Evolutionary conservation across 1,284 basidiomycete genomes (phyloP).

Genomic region (Fomitiporia mediterranea): DNA sequence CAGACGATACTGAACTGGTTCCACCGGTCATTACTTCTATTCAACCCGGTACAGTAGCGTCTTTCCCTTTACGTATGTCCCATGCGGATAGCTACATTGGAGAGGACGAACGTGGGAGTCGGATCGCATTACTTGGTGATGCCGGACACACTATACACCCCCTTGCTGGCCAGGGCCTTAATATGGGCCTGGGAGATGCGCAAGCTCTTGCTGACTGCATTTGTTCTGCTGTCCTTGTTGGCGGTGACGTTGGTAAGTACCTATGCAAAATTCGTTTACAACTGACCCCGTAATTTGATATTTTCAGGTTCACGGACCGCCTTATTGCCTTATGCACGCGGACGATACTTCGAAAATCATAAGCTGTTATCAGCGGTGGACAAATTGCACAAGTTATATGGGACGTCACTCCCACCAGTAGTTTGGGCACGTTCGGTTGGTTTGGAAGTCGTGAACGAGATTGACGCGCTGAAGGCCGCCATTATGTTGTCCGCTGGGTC

Average conservation of each 20-base stretch:
- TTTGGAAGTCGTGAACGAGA: constrained; percentile 87
- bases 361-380: constrained; percentile 79
- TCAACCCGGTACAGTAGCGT: constrained; percentile 76
- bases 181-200: constrained; percentile 88
- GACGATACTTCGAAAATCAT: constrained; percentile 84
- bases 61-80: constrained; percentile 85
- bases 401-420: constrained; percentile 57
- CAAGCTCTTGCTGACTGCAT: constrained; percentile 65
- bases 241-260: constrained; percentile 72
- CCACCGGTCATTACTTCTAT: constrained; percentile 76
- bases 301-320: constrained; percentile 64
- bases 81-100: constrained; percentile 90
- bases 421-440: constrained; percentile 87
- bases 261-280: background rate
- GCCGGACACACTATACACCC: constrained; percentile 96
- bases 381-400: constrained; percentile 85
- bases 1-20: constrained; percentile 54
- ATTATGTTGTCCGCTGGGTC: constrained; percentile 81
- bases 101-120: constrained; percentile 47
- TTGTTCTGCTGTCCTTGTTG: constrained; percentile 48
- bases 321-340: constrained; percentile 70
- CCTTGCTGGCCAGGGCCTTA: constrained; percentile 95
- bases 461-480: constrained; percentile 75
- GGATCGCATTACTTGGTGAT: constrained; percentile 91
- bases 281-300: background rate